Evolutionary conservation across 2,329 filamentous ascomycete species (phyloP).

Genomic region (Hymenoscyphus occultus): DNA sequence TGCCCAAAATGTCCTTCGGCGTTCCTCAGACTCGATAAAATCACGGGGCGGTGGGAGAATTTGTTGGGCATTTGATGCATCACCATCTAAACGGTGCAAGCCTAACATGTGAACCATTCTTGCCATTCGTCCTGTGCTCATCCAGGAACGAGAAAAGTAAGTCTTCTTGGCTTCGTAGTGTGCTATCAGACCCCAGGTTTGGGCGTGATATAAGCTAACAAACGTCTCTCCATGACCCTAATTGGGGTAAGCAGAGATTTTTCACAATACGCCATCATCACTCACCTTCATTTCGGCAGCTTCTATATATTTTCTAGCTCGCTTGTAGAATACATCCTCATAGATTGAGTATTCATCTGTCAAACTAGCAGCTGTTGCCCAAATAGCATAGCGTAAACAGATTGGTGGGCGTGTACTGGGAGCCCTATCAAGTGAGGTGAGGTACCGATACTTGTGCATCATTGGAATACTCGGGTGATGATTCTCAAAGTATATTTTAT

Average conservation of each 20-base stretch:
- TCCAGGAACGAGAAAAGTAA: slow-evolving; percentile 80
- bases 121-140: slow-evolving; percentile 70
- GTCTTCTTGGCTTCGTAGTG: slow-evolving; percentile 82
- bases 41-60: slow-evolving; percentile 70
- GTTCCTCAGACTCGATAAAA: slow-evolving; percentile 80
- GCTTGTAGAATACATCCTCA: slow-evolving; percentile 76
- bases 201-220: slow-evolving; percentile 74
- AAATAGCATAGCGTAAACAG: slow-evolving; percentile 81
- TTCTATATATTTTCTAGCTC: slow-evolving; percentile 79
- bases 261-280: slow-evolving; percentile 14
- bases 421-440: slow-evolving; percentile 68
- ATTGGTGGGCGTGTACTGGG: slow-evolving; percentile 77
- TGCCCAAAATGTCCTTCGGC: slow-evolving; percentile 82
- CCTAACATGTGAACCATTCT: slow-evolving; percentile 82
- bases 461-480: slow-evolving; percentile 72
- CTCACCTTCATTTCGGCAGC: slow-evolving; percentile 75
- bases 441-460: slow-evolving; percentile 73
- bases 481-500: slow-evolving; percentile 71
- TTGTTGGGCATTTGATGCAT: slow-evolving; percentile 65
- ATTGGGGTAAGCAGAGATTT: slow-evolving; percentile 10
- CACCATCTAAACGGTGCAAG: slow-evolving; percentile 71
- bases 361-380: slow-evolving; percentile 72
- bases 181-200: slow-evolving; percentile 73
- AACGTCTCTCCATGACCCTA: slow-evolving; percentile 74
- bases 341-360: slow-evolving; percentile 70